phyloP scores from a whole-genome alignment of 176 grass and related monocot species.

The Musa acuminata region DNA sequence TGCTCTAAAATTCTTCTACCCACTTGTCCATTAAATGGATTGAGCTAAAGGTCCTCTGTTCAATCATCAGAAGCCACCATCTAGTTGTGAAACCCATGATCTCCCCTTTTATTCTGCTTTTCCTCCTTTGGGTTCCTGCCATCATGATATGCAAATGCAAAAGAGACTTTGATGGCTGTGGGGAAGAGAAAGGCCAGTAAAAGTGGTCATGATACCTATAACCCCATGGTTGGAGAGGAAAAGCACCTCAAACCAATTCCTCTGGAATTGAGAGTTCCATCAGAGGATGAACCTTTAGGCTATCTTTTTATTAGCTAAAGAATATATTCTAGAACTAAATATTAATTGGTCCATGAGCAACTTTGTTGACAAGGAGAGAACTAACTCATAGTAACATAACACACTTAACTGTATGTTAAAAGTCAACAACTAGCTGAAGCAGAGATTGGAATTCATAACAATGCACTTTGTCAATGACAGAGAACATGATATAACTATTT shows the following conservation, averaged over 20 bases:
- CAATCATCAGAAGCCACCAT: background rate
- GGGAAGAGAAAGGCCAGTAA: background rate
- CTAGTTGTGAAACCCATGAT: too few relatives aligned
- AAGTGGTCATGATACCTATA: background rate
- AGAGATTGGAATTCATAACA: background rate
- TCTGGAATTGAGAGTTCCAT: background rate
- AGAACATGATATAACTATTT: too few relatives aligned
- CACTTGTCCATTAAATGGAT: background rate
- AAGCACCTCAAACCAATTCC: background rate
- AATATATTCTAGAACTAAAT: background rate
- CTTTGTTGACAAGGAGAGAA: background rate
- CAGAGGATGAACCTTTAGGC: background rate
- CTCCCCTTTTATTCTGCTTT: background rate
- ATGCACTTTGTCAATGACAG: too few relatives aligned
- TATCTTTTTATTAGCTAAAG: background rate
- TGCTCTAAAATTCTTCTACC: conserved; percentile 1
- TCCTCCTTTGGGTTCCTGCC: background rate
- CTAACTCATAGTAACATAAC: background rate
- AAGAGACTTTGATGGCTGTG: conserved; percentile 1
- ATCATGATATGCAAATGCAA: background rate
- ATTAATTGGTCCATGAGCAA: background rate
- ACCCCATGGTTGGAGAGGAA: background rate
- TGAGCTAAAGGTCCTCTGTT: background rate
- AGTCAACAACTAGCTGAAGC: background rate
- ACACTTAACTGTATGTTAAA: background rate